These are phyloP conservation scores for Tolypocladium ophioglossoides DNA, from an alignment of 2,329 filamentous ascomycete genomes.

Conservation along the genomic window DNA sequence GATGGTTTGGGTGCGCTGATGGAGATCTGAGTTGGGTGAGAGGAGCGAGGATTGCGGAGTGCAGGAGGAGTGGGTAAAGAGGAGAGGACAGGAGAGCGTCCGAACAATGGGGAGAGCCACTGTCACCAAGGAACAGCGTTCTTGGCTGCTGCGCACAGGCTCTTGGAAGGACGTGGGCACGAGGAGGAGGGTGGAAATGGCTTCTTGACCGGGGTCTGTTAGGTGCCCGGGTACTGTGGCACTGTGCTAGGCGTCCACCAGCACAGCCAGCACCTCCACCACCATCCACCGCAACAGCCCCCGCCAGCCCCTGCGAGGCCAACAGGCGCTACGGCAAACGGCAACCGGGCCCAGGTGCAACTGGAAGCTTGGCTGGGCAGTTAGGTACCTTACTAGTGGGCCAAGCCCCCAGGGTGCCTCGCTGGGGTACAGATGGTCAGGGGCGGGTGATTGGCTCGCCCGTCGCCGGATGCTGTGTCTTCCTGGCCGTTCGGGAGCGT, in stretches of 20 bases:
- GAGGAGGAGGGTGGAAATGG: not conserved
- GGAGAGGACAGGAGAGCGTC: conserved; percentile 2
- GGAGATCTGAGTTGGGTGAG: not conserved
- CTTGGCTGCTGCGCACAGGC: not conserved
- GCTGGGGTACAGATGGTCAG: not conserved
- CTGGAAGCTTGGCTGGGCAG: too few species aligned
- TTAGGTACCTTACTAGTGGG: too few species aligned
- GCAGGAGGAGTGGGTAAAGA: conserved; percentile 6
- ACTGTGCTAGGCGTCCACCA: not conserved
- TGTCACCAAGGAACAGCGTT: too few species aligned
- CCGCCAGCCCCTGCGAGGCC: not conserved
- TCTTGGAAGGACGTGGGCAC: not conserved
- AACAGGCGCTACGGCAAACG: not conserved
- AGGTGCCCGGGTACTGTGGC: not conserved
- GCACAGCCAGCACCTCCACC: too few species aligned
- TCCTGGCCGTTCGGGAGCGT: not conserved
- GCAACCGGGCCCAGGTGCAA: not conserved
- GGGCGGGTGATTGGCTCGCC: not conserved
- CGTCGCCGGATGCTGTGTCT: not conserved
- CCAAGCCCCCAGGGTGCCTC: too few species aligned
- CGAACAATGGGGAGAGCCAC: too few species aligned
- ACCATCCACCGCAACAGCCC: too few species aligned
- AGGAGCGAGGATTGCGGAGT: conserved; percentile 7
- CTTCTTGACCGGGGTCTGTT: not conserved
- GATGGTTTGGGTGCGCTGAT: not conserved